Evolutionary conservation across 495 filamentous ascomycete species (phyloP).

Genomic region (Achaetomiella virescens): DNA sequence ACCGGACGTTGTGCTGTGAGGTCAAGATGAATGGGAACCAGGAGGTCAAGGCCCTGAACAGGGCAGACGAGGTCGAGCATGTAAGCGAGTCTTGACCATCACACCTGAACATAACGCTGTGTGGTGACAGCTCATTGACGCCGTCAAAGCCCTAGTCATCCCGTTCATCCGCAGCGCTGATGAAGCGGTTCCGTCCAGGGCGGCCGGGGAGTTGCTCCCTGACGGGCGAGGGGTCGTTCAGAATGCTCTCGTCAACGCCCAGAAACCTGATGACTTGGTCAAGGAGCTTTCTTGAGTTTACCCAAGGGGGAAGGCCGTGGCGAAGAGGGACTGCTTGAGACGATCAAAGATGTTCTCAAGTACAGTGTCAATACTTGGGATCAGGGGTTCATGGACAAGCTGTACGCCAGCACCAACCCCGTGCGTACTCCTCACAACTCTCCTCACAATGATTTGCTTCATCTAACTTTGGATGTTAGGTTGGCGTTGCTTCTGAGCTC

Average conservation of each 20-base stretch:
- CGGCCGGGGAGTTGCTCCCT: slow-evolving; percentile 46
- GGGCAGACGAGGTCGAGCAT: slow-evolving; percentile 35
- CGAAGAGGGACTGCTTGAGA: slow-evolving; percentile 62
- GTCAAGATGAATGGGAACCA: slow-evolving; percentile 21
- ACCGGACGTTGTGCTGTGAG: background rate
- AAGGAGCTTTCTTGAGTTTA: slow-evolving; percentile 59
- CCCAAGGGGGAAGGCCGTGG: slow-evolving; percentile 57
- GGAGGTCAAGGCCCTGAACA: slow-evolving; percentile 18
- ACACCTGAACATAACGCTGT: background rate
- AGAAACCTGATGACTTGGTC: slow-evolving; percentile 63
- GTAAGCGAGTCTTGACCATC: slow-evolving; percentile 32
- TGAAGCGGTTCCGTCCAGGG: slow-evolving; percentile 47
- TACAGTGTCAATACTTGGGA: slow-evolving; percentile 96
- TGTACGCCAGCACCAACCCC: slow-evolving; percentile 81
- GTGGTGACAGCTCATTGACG: slow-evolving; percentile 55
- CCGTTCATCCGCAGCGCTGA: slow-evolving; percentile 76
- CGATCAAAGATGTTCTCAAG: slow-evolving; percentile 60
- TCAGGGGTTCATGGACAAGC: slow-evolving; percentile 88
- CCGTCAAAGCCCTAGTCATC: slow-evolving; percentile 67
- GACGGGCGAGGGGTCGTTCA: slow-evolving; percentile 40
- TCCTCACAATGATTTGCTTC: background rate
- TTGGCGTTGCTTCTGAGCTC: slow-evolving; percentile 76
- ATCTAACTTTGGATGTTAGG: slow-evolving; percentile 30
- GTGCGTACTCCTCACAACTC: slow-evolving; percentile 35
- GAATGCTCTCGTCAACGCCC: slow-evolving; percentile 62